Base-by-base conservation (phyloP, 208 protist genomes). In the Acanthamoeba royreba region DNA sequence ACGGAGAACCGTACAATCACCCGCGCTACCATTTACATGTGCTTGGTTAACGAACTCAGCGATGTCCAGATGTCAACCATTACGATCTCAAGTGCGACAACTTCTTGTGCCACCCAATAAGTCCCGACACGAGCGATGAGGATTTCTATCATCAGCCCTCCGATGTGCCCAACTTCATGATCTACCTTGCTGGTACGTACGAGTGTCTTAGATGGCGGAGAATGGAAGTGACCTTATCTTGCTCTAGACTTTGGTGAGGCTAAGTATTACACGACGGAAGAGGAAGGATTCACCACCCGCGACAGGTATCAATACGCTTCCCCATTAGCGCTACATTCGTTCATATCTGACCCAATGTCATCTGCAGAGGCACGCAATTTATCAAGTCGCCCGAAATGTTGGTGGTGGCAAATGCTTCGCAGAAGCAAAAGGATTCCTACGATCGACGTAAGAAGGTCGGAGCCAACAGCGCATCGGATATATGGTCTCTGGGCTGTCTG, bases 221-320 rank as follows among this genome's bases (percentile, higher is more conserved):
- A 38, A 8, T 74, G 22, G 22, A 55, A 9, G 19, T 25, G 13
- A 55, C 9, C 49, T 25, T 25, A 9, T 25, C 9, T 19, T 19
- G 49, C 96, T 25, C 81, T 45, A 58, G 96, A 98, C 89, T 98
- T 98, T 97, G 97, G 97, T n/a, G 96, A 97, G 81, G 94, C 95
- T 9, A 94, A 94, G 40, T 43, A 97, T 1, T 98, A 96, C 69
- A 46, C 63, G 31, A 55, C 35, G 13, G 96, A 97, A 53, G 93
- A 95, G 9, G 96, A 96, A 35, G 93, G 87, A 4, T 97, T 96
- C 77, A 97, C 97, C 17, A 96, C 92, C 9, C 85, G 95, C 52
- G 96, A 72, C 61, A 7, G 55, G 55, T 63, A 63, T 28, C 7
- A 55, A 19, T 19, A 19, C 25, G 25, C 4, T 35, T 7, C 2